These are phyloP conservation scores for Sordariomycetes sp. DNA, from an alignment of 2,329 filamentous ascomycete species.

Conservation along the genomic window DNA sequence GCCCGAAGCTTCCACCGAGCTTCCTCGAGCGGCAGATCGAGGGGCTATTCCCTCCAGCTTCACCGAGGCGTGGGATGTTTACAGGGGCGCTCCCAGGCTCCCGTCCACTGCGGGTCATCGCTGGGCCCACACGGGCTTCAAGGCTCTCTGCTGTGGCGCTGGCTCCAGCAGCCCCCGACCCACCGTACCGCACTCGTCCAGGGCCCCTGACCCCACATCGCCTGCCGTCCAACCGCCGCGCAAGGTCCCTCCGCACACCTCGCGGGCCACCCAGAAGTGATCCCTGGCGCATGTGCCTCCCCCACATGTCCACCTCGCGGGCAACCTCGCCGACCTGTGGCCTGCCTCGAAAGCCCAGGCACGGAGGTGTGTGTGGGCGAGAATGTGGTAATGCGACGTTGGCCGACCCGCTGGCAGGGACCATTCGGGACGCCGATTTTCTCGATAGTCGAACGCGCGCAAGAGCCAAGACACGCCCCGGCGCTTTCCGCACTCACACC, in stretches of 20 bases:
- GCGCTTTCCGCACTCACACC: neutral
- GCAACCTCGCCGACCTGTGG: neutral
- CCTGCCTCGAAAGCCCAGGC: neutral
- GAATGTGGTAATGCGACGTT: neutral
- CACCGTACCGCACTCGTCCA: neutral
- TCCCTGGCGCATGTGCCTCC: neutral
- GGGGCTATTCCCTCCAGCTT: constrained; percentile 1
- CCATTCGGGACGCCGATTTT: neutral
- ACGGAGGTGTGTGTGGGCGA: neutral
- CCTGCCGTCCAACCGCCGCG: neutral
- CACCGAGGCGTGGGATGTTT: neutral
- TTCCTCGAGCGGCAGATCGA: neutral
- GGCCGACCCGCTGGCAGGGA: neutral
- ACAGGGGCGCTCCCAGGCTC: neutral
- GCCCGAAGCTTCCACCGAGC: neutral
- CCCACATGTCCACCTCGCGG: neutral
- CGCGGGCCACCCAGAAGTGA: constrained; percentile 1
- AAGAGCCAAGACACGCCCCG: too few relatives aligned
- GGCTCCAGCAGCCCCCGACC: neutral
- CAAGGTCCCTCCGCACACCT: neutral
- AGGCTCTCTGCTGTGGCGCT: neutral
- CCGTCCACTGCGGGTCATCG: neutral
- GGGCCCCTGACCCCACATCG: neutral
- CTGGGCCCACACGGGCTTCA: neutral
- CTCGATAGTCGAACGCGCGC: neutral